Conservation (phyloP, 768 basidiomycete genomes). For the Phanerochaete carnosa region DNA sequence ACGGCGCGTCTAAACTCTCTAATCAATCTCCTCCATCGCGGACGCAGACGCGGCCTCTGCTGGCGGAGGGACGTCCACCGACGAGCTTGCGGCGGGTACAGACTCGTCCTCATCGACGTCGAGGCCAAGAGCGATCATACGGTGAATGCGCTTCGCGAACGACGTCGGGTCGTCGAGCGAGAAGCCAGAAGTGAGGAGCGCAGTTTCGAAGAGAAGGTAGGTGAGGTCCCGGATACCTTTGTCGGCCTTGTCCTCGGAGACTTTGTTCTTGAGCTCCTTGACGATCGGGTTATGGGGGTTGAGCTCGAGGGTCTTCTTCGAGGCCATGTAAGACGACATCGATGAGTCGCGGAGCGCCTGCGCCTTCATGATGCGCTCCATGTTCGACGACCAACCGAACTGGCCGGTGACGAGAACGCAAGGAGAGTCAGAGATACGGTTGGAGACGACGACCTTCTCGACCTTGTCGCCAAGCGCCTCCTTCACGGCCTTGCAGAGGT, state of each 20-base stretch:
- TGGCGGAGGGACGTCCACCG: slow-evolving; percentile 46
- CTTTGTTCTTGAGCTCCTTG: slow-evolving; percentile 94
- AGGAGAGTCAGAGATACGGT: slow-evolving; percentile 97
- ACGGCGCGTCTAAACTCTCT: slow-evolving; percentile 21
- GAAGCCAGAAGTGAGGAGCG: slow-evolving; percentile 93
- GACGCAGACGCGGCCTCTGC: slow-evolving; percentile 65
- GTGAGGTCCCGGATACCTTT: slow-evolving; percentile 98
- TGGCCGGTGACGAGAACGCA: slow-evolving; percentile 98
- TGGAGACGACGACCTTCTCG: slow-evolving; percentile 97
- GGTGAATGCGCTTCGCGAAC: slow-evolving; percentile 94
- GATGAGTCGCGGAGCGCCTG: slow-evolving; percentile 97
- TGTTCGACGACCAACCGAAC: slow-evolving; percentile 99
- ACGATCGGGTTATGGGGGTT: slow-evolving; percentile 92
- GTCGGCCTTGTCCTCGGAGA: slow-evolving; percentile 96
- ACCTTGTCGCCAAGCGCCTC: slow-evolving; percentile 99
- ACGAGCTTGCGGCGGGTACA: slow-evolving; percentile 41
- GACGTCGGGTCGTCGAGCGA: slow-evolving; percentile 92
- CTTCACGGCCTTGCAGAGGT: slow-evolving; percentile 93
- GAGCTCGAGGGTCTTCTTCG: slow-evolving; percentile 96
- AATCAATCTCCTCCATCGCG: slow-evolving; percentile 98
- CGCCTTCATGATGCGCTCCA: slow-evolving; percentile 99
- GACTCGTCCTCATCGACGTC: slow-evolving; percentile 80
- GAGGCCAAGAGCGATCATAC: slow-evolving; percentile 93
- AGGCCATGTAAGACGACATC: slow-evolving; percentile 99
- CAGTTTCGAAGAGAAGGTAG: slow-evolving; percentile 94